Evolutionary conservation across 2,329 filamentous ascomycete genomes (phyloP).

Genomic region (Alternaria tenuissima): DNA sequence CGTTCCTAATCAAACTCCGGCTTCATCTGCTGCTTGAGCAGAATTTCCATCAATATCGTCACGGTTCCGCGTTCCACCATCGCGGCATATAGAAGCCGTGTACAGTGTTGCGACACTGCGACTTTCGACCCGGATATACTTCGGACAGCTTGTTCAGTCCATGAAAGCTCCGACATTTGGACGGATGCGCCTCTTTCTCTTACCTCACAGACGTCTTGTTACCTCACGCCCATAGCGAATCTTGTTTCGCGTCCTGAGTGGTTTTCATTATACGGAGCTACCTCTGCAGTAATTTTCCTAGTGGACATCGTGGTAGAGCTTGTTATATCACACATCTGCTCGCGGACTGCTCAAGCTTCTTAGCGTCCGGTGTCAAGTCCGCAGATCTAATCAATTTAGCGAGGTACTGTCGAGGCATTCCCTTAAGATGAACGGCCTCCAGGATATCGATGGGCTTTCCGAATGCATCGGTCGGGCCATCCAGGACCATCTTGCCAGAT

Average conservation of each 20-base stretch:
- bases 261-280: neutral
- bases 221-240: neutral
- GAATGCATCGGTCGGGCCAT: constrained; percentile 42
- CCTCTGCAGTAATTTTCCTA: constrained; percentile 6
- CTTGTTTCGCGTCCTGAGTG: neutral
- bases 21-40: constrained; percentile 18
- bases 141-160: neutral
- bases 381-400: neutral
- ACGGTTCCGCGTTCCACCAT: neutral
- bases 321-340: neutral
- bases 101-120: constrained; percentile 2
- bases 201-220: neutral
- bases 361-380: constrained; percentile 7
- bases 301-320: neutral
- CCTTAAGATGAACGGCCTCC: constrained; percentile 25
- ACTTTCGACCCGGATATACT: neutral
- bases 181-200: neutral
- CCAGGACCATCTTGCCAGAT: constrained; percentile 39
- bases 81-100: neutral
- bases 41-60: constrained; percentile 15
- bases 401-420: neutral
- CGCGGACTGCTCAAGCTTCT: constrained; percentile 1
- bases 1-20: constrained; percentile 3
- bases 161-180: neutral
- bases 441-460: constrained; percentile 39